Conservation (phyloP, 2,329 filamentous ascomycete species). For the Sordariomycetes sp. region DNA sequence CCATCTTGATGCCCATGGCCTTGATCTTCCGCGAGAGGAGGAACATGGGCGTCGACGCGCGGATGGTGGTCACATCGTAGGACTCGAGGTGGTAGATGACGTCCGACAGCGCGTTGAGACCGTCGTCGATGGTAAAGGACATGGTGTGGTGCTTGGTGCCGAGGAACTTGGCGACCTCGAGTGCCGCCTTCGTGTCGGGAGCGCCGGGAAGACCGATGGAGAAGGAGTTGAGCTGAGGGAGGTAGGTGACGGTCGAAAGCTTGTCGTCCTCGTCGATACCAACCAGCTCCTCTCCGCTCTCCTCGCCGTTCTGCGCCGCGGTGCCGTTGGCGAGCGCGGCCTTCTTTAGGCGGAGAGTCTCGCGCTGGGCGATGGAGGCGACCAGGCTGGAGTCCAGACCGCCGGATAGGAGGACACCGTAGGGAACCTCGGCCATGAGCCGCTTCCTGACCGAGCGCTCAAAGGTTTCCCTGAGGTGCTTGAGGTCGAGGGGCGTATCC, state of each 20-base stretch:
- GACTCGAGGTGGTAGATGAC: constrained; percentile 98
- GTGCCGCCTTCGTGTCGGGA: constrained; percentile 82
- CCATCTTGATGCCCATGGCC: constrained; percentile 99
- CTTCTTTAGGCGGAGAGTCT: constrained; percentile 69
- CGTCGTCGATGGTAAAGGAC: constrained; percentile 96
- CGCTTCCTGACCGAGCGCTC: constrained; percentile 92
- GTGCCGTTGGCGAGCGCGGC: constrained; percentile 39
- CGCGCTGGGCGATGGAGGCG: constrained; percentile 88
- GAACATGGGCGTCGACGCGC: constrained; percentile 98
- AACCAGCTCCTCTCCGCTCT: constrained; percentile 63
- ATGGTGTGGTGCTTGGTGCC: constrained; percentile 97
- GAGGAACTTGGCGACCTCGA: constrained; percentile 91
- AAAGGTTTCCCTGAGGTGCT: constrained; percentile 66
- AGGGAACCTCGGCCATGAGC: constrained; percentile 97
- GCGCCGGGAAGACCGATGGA: constrained; percentile 92
- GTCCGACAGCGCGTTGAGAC: constrained; percentile 90
- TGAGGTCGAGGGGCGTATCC: constrained; percentile 71
- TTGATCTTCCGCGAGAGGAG: constrained; percentile 97
- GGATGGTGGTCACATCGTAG: constrained; percentile 97
- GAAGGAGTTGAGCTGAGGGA: constrained; percentile 96
- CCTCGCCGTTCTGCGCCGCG: constrained; percentile 29
- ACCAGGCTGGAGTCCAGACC: constrained; percentile 93
- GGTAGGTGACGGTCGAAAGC: constrained; percentile 78
- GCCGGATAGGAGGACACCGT: constrained; percentile 89
- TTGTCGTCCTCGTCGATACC: constrained; percentile 91